Base-by-base conservation (phyloP, 164 flowering plant species). In the Paratinospora sagittata region DNA sequence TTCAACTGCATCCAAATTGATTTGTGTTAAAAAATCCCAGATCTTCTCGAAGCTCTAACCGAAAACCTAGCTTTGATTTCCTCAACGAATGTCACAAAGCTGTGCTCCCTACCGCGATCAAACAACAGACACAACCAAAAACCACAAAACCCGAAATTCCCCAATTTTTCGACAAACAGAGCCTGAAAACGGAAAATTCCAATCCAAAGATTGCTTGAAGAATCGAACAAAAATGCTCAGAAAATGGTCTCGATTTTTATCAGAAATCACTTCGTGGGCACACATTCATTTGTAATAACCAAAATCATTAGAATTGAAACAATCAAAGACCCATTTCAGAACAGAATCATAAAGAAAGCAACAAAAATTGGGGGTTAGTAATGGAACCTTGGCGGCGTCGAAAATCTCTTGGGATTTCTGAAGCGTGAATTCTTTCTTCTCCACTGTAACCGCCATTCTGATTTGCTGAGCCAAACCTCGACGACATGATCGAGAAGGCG, bases 351-450 rank as follows among this genome's bases (percentile, higher is more conserved):
- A 43, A 27, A 43, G 0, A 39, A 11, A 55, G n/a, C 11, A 24
- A 39, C 11, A 4, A 30, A 30, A 30, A 30, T 30, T 30, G 34
- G 34, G 34, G 4, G 34, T 30, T 30, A 30, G 34, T 30, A 4
- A 2, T 19, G 2, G 0, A 65, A 91, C 97, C 97, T 94, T 90
- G 70, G 96, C 98, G 26, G 82, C 87, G 67, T 82, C 72, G 83
- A 90, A 94, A 70, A 92, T 91, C 69, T 90, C 95, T 75, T 90
- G 88, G 6, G 97, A 91, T 71, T 91, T 91, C 67, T 85, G 76
- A 37, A 92, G 84, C 17, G 90, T 80, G 84, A 70, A 89, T 12
- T 66, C 79, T 84, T 90, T 83, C 78, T 86, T 85, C 72, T 84
- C 92, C 41, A 88, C 81, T 12, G 95, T 84, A 64, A 84, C 82